A percentile compares a stretch with the other conserved stretches of the same genome.
These are phyloP conservation scores for Suhomyces wounanorum DNA, from an alignment of 1,139 yeast species.

Conservation along the genomic window DNA sequence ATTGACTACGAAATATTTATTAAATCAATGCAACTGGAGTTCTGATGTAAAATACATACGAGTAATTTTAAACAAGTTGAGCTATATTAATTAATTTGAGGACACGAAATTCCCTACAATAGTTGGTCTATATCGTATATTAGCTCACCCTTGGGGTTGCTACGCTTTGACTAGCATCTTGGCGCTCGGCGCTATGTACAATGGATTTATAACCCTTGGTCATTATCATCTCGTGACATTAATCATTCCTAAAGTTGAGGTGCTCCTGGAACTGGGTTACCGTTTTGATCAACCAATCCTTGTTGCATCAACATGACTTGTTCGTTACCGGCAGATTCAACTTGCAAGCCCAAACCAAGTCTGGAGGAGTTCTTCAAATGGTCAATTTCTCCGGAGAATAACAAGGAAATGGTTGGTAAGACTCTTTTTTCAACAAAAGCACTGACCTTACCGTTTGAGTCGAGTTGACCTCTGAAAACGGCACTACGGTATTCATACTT, in stretches of 20 bases:
- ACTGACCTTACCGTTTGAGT: constrained; percentile 86
- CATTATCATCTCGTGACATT: constrained; percentile 5
- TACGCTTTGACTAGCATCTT: not conserved
- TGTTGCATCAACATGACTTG: constrained; percentile 77
- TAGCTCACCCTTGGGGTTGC: not conserved
- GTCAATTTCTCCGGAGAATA: constrained; percentile 90
- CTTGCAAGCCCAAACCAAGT: constrained; percentile 92
- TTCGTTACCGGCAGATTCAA: constrained; percentile 93
- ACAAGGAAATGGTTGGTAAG: constrained; percentile 84
- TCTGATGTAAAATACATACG: not conserved
- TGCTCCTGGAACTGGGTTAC: constrained; percentile 81
- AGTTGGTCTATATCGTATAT: constrained; percentile 1
- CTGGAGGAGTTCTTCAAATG: constrained; percentile 82
- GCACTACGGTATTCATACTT: constrained; percentile 98
- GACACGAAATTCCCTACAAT: not conserved
- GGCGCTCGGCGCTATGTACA: constrained; percentile 2
- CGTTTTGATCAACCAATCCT: constrained; percentile 76
- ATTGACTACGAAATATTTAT: not conserved
- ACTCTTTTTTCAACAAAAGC: constrained; percentile 93
- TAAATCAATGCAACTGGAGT: not conserved
- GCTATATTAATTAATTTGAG: no score
- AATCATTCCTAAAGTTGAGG: constrained; percentile 38
- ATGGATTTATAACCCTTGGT: not conserved
- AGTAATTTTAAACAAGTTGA: no score
- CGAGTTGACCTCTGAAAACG: constrained; percentile 92